Evolutionary conservation across 2,329 filamentous ascomycete genomes (phyloP).

Genomic region (Ophiosphaerella herpotricha): DNA sequence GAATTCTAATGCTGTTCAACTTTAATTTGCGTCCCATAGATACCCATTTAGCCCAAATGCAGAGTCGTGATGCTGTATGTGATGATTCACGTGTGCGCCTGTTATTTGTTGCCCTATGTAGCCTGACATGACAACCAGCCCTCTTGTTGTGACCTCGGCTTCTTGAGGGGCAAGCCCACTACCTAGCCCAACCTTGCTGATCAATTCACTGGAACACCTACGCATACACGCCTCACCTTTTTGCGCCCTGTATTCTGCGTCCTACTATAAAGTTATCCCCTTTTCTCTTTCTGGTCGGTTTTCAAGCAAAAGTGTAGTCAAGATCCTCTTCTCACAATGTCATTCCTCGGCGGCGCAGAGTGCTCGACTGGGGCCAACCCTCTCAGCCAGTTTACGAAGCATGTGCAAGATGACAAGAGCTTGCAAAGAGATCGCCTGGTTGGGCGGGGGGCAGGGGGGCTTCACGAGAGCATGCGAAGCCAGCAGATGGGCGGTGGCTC

Average conservation of each 20-base stretch:
- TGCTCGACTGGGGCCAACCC: conserved; percentile 97
- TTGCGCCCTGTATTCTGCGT: background rate
- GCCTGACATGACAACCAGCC: background rate
- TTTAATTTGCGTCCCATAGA: too few relatives aligned
- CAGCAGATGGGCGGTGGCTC: conserved; percentile 70
- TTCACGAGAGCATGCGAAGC: conserved; percentile 78
- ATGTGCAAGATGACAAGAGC: conserved; percentile 94
- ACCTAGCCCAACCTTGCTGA: conserved; percentile 24
- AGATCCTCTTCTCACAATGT: conserved; percentile 65
- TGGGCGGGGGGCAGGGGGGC: conserved; percentile 70
- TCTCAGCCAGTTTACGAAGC: conserved; percentile 95
- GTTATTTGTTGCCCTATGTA: conserved; percentile 6
- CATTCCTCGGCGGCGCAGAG: conserved; percentile 92
- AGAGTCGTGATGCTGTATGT: background rate
- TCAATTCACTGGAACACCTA: conserved; percentile 16
- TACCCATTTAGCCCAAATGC: too few relatives aligned
- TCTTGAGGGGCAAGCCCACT: conserved; percentile 17
- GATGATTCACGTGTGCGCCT: background rate
- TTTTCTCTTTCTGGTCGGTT: background rate
- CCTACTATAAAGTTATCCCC: background rate
- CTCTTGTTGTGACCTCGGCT: conserved; percentile 22
- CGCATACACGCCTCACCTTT: background rate
- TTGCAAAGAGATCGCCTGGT: conserved; percentile 88
- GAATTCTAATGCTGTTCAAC: conserved; percentile 12
- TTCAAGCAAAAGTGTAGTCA: background rate